phyloP scores from a whole-genome alignment of 257 asterid species.

The Petunia secreta region DNA sequence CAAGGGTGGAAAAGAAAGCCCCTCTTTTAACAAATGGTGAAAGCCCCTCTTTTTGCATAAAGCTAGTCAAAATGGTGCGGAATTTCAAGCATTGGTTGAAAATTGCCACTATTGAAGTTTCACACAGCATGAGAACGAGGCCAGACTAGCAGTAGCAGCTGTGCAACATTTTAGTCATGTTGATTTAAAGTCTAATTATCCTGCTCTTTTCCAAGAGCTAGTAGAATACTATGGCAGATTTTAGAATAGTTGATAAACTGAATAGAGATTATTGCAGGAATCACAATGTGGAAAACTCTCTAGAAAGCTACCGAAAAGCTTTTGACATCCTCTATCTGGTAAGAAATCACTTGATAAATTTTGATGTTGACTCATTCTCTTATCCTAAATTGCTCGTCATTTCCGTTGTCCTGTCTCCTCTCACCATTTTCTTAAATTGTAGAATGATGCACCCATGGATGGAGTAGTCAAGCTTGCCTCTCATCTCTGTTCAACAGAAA shows the following conservation, averaged over 20 bases:
- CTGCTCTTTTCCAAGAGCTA: background rate
- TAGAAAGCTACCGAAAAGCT: slow-evolving; percentile 65
- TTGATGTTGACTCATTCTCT: background rate
- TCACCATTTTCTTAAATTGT: slow-evolving; percentile 26
- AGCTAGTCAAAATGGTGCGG: background rate
- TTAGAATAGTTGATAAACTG: slow-evolving; percentile 23
- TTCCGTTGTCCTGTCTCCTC: background rate
- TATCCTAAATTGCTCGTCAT: background rate
- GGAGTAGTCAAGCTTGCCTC: slow-evolving; percentile 82
- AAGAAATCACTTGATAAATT: slow-evolving; percentile 29
- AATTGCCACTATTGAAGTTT: background rate
- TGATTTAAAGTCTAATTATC: background rate
- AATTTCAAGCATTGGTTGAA: background rate
- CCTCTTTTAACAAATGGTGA: slow-evolving; percentile 6
- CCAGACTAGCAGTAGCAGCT: background rate
- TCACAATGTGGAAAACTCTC: slow-evolving; percentile 72
- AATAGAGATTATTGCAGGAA: slow-evolving; percentile 56
- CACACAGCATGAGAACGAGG: slow-evolving; percentile 13
- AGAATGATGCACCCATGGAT: slow-evolving; percentile 81
- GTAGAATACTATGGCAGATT: background rate
- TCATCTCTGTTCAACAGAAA: slow-evolving; percentile 61
- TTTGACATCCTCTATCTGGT: slow-evolving; percentile 88
- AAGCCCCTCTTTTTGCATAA: background rate
- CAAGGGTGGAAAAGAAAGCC: background rate
- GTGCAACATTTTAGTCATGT: slow-evolving; percentile 12